Conservation (phyloP, 768 basidiomycete species). For the Kwoniella sp. region DNA sequence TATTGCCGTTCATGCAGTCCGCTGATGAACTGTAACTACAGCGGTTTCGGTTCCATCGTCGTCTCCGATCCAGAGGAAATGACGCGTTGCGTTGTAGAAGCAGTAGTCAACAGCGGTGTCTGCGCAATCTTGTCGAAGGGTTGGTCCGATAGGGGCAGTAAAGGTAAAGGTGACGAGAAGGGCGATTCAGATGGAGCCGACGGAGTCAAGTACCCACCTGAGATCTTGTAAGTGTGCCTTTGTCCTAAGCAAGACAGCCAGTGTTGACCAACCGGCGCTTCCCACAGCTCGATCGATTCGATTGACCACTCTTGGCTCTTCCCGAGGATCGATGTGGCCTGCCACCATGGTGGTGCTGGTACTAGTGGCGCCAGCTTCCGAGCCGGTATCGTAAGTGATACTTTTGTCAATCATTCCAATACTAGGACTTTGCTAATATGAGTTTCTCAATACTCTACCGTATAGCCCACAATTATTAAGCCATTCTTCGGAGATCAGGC, state of each 20-base stretch:
- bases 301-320: constrained; percentile 98
- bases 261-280: not conserved
- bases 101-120: constrained; percentile 82
- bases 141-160: constrained; percentile 83
- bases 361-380: constrained; percentile 92
- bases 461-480: constrained; percentile 81
- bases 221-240: constrained; percentile 40
- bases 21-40: constrained; percentile 8
- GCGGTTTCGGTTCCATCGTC: constrained; percentile 92
- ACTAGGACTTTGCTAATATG: not conserved
- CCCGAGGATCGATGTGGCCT: constrained; percentile 88
- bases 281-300: constrained; percentile 66
- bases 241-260: no score
- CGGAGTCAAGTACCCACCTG: constrained; percentile 46
- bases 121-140: constrained; percentile 94
- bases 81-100: constrained; percentile 87
- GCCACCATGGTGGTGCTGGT: constrained; percentile 96
- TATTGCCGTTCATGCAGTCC: not conserved
- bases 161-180: constrained; percentile 56
- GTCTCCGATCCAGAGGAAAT: constrained; percentile 91
- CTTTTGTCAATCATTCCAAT: constrained; percentile 65
- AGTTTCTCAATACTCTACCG: not conserved
- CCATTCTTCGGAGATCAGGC: constrained; percentile 99
- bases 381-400: constrained; percentile 53
- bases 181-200: constrained; percentile 38